Conservation (phyloP, 2,329 filamentous ascomycete genomes). For the Exutisphaerella laricina region DNA sequence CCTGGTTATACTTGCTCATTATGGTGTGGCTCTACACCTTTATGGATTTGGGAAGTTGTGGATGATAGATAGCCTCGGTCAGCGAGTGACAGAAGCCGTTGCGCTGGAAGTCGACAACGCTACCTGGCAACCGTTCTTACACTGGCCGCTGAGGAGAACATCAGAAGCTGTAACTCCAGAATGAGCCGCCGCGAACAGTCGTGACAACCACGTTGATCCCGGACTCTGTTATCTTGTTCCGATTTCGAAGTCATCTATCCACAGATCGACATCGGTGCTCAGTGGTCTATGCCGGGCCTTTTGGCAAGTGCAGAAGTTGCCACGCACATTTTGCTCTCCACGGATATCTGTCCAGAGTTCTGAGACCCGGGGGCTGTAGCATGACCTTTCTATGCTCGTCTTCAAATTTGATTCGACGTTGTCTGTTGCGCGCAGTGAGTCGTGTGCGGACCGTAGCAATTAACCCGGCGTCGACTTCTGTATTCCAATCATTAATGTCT, state of each 20-base stretch:
- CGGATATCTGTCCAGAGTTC: not conserved
- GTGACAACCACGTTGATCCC: not conserved
- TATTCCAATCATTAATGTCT: not conserved
- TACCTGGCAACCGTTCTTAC: conserved; percentile 9
- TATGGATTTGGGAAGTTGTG: conserved; percentile 6
- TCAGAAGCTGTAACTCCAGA: conserved; percentile 1
- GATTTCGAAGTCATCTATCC: not conserved
- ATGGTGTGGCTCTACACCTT: conserved; percentile 16
- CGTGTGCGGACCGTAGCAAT: not conserved
- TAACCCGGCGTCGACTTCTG: not conserved
- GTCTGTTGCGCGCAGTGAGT: not conserved
- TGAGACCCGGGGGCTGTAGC: not conserved
- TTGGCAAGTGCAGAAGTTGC: conserved; percentile 4
- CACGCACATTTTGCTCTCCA: conserved; percentile 1
- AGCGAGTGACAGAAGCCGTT: conserved; percentile 10
- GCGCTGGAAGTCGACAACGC: conserved; percentile 5
- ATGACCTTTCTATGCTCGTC: not conserved
- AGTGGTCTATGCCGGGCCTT: not conserved
- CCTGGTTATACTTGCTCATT: conserved; percentile 19
- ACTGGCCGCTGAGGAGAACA: conserved; percentile 6
- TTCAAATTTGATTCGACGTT: not conserved
- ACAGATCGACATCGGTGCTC: conserved; percentile 5
- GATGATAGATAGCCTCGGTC: conserved; percentile 9
- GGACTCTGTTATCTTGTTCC: not conserved
- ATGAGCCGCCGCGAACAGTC: not conserved